Conservation (phyloP, 2,329 filamentous ascomycete species). For the Blastomyces gilchristii region DNA sequence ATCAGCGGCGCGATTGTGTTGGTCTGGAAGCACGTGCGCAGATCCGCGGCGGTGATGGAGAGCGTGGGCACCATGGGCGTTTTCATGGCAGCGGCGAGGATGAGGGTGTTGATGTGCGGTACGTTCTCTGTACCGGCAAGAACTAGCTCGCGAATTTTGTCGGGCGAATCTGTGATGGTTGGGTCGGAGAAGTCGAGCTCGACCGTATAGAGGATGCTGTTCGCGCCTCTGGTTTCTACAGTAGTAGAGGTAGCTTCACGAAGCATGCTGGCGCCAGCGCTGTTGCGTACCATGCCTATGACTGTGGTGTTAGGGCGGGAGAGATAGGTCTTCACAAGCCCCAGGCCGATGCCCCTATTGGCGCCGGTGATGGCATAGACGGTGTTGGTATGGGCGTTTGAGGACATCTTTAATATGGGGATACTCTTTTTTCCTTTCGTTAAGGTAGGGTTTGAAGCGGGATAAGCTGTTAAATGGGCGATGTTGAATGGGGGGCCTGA, state of each 20-base stretch:
- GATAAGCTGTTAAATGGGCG: not conserved
- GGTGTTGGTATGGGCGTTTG: slow-evolving; percentile 12
- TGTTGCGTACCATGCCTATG: slow-evolving; percentile 19
- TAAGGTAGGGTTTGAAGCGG: not conserved
- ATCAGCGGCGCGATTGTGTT: slow-evolving; percentile 30
- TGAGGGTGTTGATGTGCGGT: slow-evolving; percentile 22
- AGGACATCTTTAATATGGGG: not conserved
- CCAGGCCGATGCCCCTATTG: slow-evolving; percentile 23
- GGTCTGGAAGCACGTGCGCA: slow-evolving; percentile 16
- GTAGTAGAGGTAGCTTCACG: not conserved
- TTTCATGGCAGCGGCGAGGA: slow-evolving; percentile 31
- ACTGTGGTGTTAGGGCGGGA: slow-evolving; percentile 18
- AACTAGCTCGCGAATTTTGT: slow-evolving; percentile 10
- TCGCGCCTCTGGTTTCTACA: not conserved
- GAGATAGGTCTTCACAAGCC: slow-evolving; percentile 18
- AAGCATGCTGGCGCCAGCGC: slow-evolving; percentile 11
- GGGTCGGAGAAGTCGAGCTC: slow-evolving; percentile 18
- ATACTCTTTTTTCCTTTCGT: not conserved
- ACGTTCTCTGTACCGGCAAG: slow-evolving; percentile 8
- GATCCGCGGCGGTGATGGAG: slow-evolving; percentile 14
- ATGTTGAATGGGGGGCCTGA: not conserved
- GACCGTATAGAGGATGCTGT: slow-evolving; percentile 16
- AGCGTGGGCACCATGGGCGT: slow-evolving; percentile 52
- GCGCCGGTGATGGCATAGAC: slow-evolving; percentile 25
- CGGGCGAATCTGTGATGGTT: slow-evolving; percentile 3